Base-by-base conservation (phyloP, 169 alveolate species). In the Plasmodium knowlesi region DNA sequence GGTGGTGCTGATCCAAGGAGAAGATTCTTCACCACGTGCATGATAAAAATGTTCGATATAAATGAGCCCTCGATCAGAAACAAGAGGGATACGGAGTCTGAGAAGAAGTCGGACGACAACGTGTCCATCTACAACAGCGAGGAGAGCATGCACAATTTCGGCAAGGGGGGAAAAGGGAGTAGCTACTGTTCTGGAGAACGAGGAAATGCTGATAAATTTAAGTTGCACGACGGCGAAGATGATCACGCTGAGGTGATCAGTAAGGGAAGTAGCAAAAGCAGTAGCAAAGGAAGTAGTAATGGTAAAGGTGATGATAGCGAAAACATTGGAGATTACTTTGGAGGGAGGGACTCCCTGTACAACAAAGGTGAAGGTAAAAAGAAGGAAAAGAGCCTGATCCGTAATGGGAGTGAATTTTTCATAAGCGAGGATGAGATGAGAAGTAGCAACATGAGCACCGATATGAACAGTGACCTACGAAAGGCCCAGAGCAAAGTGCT, bases 61-160 rank as follows among this genome's bases (percentile, higher is more conserved):
- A 72, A 84, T 22, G 92, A 84, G 8, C 46, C 39, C 10, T 25
- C 43, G 2, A 41, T 19, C 10, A 84, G 54, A 22, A 84, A 84
- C 57, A 72, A 72, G 16, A 84, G 78, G 53, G 84, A 84, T 30
- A 57, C 46, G 9, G 92, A 84, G 14, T 71, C 43, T 10, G 50
- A 72, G 25, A 84, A 84, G 43, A 84, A 84, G 54, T 41, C 84
- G 39, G 83, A 84, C 57, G 92, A 84, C 43, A 84, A 46, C 43
- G 12, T 43, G 14, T 71, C 84, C 5, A 43, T 37, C 30, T 71
- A 84, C 16, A 61, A 61, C n/a, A 82, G 79, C n/a, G 50, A 54
- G 43, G 83, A 73, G 37, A 84, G 72, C 41, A 19, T 41, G 78
- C 46, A 71, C 25, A 84, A 41, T 46, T 84, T 84, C 25, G 83